Evolutionary conservation across 768 basidiomycete species (phyloP), one percentile per base, ranked within the genome.

Genomic region (Termitomyces sp.): DNA sequence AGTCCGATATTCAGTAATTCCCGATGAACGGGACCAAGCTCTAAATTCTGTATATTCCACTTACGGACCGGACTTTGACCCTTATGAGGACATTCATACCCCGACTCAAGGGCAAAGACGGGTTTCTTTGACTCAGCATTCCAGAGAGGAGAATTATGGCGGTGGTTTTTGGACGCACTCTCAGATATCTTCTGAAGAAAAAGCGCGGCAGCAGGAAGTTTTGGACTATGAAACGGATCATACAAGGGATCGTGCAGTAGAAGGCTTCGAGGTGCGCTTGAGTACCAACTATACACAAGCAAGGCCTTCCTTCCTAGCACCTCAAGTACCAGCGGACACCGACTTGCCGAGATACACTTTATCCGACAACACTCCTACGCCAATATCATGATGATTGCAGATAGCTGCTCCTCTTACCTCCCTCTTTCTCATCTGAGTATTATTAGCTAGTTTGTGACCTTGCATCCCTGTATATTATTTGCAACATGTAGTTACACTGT

Each of bases 91-190:
- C 41, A 64, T 67, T 14, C 55, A 48, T 39, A 54, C 46, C 46
- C 46, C 59, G 43, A 63, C 56, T 48, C 60, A 46, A 51, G 50
- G 57, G 26, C 61, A 43, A 39, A 49, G 34, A 26, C 56, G n/a
- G 46, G 14, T 59, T 49, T 46, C 53, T 51, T 42, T 47, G 29
- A 34, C 44, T 39, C 63, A 66, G 0, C 57, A 61, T 9, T 63
- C 65, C 3, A 61, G 69, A 10, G 74, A 73, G 50, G 63, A 59
- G 9, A 71, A 68, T 16, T 74, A 74, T 56, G 73, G 73, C 5
- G 73, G 72, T 22, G 73, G 73, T 24, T 59, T 64, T n/a, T 73
- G 71, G 75, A 71, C 71, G 24, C 69, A 71, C 56, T 60, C 64
- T 5, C 69, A 71, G 5, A 72, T 74, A 43, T 62, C 67, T 2